Evolutionary conservation across 345 rosid species (phyloP), one percentile per base, ranked within the genome.

Genomic region (Schrenkiella parvula): DNA sequence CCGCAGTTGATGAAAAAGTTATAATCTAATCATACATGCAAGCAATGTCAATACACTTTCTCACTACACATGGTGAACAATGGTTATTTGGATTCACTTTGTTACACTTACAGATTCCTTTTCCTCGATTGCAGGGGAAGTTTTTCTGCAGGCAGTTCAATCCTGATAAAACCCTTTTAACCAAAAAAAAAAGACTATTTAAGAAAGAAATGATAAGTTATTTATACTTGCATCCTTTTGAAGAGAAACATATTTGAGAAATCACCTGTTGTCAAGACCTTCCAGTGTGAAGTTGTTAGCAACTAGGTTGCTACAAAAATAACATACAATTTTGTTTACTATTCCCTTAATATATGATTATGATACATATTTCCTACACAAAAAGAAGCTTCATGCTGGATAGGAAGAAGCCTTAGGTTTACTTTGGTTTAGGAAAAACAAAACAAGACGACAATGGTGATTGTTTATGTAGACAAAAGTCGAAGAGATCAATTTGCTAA

Each of bases 271-370:
- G 71, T 80, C 75, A 47, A 82, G 73, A 43, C 57, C 69, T 50
- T 53, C 81, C 44, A 83, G 34, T 22, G 86, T 82, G 71, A 92
- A 87, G 81, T 84, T 87, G 80, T 90, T 90, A 79, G 80, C 92
- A 47, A 92, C 84, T 29, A 90, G 38, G 78, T 87, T 92, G 32
- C 95, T 92, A 91, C 85, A 88, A 23, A 77, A 21, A 67, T 18
- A 26, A 54, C 50, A 63, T 8, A 68, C 25, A 43, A 2, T 46
- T 56, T 56, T 46, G 46, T 42, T 55, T 32, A 55, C 8, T 9
- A 31, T 55, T 31, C 7, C 0, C 39, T 48, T 9, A 31, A 32
- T 8, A 54, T 54, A 38, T 26, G 5, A 58, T 35, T 17, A 34
- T 15, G 35, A 41, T 4, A 7, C 37, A 64, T 54, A 34, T 10